Base-by-base conservation (phyloP, 176 grass and related monocot species). In the Oryza meyeriana region DNA sequence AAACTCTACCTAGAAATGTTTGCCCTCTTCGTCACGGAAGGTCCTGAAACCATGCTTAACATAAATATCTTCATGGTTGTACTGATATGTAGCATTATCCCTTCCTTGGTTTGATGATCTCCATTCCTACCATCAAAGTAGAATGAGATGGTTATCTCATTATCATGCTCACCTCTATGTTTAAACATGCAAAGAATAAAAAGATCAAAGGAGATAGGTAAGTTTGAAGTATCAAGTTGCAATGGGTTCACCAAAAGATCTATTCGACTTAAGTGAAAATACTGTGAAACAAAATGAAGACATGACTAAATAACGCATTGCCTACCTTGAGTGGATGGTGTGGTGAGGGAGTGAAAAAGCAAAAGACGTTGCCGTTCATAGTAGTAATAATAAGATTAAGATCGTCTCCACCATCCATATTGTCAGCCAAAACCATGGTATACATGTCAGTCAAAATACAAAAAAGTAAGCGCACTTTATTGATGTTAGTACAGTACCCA, bases 331-430 rank as follows among this genome's bases (percentile, higher is more conserved):
- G 89, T 52, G 94, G 94, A 89, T 97, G 94, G 77, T 97, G 92
- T 20, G 86, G 94, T 67, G 92, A 97, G 26, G 88, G 88, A 55
- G 92, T 97, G 20, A 92, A 94, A 83, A 97, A 97, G 84, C 94
- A 94, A 70, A 97, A 97, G 40, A 94, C 92, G 16, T 92, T 97
- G 77, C 94, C 94, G 32, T 97, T 97, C 94, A 97, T 97, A 63
- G 94, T 97, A 72, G 90, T 91, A 40, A 97, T 90, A 77, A 97
- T 92, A 66, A 97, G 88, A 92, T 97, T 92, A 69, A 97, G 90
- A 78, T 97, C 94, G 81, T 97, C 92, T 81, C 92, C 94, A 62
- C 94, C 94, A 84, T 97, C 92, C 65, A 97, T 90, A 83, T 94
- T 94, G 76, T 92, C 94, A 55, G 94, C 94, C 89, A 97, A 81